phyloP scores from a whole-genome alignment of 192 early-diverging fungal species.

The Gorgonomyces haynaldii region DNA sequence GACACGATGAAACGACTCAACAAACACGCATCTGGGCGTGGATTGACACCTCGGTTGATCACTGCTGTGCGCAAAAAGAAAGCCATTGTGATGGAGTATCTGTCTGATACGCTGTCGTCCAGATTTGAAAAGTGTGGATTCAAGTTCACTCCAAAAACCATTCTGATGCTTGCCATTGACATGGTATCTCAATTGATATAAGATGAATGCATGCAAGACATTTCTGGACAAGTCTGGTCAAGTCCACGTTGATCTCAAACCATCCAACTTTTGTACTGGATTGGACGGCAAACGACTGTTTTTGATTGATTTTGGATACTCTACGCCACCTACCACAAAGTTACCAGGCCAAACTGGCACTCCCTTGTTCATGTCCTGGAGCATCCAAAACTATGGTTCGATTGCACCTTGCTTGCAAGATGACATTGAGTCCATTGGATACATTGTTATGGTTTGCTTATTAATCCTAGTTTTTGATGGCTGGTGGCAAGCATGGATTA shows the following conservation, averaged over 20 bases:
- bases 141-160: slow-evolving; percentile 14
- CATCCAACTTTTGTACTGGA: slow-evolving; percentile 18
- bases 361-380: slow-evolving; percentile 20
- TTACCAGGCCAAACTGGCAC: slow-evolving; percentile 25
- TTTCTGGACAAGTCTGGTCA: slow-evolving; percentile 9
- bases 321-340: slow-evolving; percentile 11
- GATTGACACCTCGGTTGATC: slow-evolving; percentile 9
- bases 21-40: slow-evolving; percentile 3
- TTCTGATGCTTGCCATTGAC: slow-evolving; percentile 9
- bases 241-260: slow-evolving; percentile 23
- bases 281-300: slow-evolving; percentile 6
- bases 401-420: slow-evolving; percentile 16
- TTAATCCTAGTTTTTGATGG: slow-evolving; percentile 14
- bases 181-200: slow-evolving; percentile 3
- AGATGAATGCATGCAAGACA: slow-evolving; percentile 6
- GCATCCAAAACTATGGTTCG: slow-evolving; percentile 14
- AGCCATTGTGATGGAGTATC: slow-evolving; percentile 14
- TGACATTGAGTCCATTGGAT: slow-evolving; percentile 20
- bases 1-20: slow-evolving; percentile 14
- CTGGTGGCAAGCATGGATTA: slow-evolving; percentile 18
- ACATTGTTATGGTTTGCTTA: slow-evolving; percentile 10
- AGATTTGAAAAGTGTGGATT: slow-evolving; percentile 12
- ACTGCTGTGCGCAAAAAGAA: background rate
- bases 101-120: slow-evolving; percentile 9
- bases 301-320: slow-evolving; percentile 26